These are phyloP conservation scores for Clitopilus passeckerianus DNA, from an alignment of 768 basidiomycete species.

Conservation along the genomic window DNA sequence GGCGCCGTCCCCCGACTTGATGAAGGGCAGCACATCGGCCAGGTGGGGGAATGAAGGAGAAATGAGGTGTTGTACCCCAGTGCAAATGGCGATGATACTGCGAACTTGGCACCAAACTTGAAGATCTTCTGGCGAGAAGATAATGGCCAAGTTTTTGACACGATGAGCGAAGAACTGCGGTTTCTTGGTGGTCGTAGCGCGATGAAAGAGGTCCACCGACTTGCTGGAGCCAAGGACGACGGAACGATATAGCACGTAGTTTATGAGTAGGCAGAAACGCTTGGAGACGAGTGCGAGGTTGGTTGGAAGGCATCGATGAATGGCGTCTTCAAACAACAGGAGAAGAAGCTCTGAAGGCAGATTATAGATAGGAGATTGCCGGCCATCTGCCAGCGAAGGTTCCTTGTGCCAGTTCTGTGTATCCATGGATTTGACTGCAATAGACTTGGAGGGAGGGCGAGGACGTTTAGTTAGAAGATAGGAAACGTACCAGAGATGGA, in stretches of 20 bases:
- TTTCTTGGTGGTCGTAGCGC: slow-evolving; percentile 24
- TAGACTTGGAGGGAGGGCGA: too few species aligned
- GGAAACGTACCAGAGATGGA: too few species aligned
- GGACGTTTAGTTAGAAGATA: too few species aligned
- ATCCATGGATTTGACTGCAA: too few species aligned
- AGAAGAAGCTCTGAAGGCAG: slow-evolving; percentile 34
- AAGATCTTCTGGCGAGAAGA: slow-evolving; percentile 15
- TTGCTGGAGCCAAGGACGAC: slow-evolving; percentile 27
- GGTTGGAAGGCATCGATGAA: slow-evolving; percentile 21
- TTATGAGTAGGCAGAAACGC: slow-evolving; percentile 23
- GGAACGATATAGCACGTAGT: slow-evolving; percentile 31
- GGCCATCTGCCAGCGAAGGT: slow-evolving; percentile 13
- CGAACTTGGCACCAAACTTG: slow-evolving; percentile 14
- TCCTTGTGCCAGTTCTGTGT: slow-evolving; percentile 6
- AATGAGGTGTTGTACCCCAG: slow-evolving; percentile 24
- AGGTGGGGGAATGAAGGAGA: slow-evolving; percentile 19
- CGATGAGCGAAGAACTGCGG: slow-evolving; percentile 20
- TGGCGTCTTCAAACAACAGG: slow-evolving; percentile 29
- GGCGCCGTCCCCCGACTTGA: slow-evolving; percentile 8
- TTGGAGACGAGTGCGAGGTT: slow-evolving; percentile 24
- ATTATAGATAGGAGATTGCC: slow-evolving; percentile 19
- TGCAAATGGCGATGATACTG: slow-evolving; percentile 26
- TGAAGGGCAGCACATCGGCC: slow-evolving; percentile 9
- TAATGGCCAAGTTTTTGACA: slow-evolving; percentile 33
- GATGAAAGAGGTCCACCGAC: slow-evolving; percentile 26